phyloP scores from a whole-genome alignment of 1,284 basidiomycete species.

The Limonomyces culmigenus region DNA sequence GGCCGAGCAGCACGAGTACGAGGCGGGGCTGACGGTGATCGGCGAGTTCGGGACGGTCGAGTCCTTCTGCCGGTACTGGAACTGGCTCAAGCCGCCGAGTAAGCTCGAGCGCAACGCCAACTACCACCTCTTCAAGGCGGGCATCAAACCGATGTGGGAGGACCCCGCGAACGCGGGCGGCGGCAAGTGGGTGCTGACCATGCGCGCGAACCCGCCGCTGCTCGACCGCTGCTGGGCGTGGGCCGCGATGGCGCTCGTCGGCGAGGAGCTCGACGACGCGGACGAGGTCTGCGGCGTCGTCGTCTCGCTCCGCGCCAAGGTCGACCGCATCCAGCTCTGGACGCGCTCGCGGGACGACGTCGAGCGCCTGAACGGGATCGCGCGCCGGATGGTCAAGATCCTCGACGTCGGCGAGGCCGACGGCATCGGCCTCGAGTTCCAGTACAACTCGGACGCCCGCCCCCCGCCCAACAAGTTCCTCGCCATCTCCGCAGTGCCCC shows the following conservation, averaged over 20 bases:
- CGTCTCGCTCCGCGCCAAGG: conserved; percentile 72
- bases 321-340: conserved; percentile 86
- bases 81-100: conserved; percentile 85
- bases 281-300: conserved; percentile 86
- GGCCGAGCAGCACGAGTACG: conserved; percentile 53
- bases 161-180: conserved; percentile 82
- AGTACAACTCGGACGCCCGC: conserved; percentile 74
- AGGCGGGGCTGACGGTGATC: conserved; percentile 61
- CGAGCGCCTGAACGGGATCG: conserved; percentile 70
- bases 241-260: conserved; percentile 82
- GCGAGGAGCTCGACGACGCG: conserved; percentile 76
- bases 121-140: conserved; percentile 88
- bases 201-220: conserved; percentile 66
- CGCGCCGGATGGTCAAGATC: conserved; percentile 63
- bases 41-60: conserved; percentile 79
- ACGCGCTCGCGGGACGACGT: conserved; percentile 70
- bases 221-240: conserved; percentile 84
- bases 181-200: conserved; percentile 89
- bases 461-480: conserved; percentile 66
- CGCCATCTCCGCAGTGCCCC: conserved; percentile 53
- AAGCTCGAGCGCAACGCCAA: conserved; percentile 78
- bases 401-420: conserved; percentile 69
- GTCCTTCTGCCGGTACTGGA: conserved; percentile 85
- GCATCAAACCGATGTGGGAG: conserved; percentile 94
- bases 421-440: conserved; percentile 77